Conservation (phyloP, 106 monocot genomes). For the Acorus gramineus region DNA sequence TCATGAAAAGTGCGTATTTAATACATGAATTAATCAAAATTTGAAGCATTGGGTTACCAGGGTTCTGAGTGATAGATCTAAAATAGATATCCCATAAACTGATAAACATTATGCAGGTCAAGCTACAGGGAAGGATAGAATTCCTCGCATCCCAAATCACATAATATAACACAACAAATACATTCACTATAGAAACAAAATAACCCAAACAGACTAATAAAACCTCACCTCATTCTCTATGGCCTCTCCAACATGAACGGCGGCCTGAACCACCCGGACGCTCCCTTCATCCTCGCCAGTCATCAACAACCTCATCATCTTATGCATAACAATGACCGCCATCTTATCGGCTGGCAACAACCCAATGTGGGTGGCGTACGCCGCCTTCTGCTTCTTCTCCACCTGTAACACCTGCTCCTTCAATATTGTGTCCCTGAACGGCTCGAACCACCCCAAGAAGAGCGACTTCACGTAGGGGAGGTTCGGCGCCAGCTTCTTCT, state of each 20-base stretch:
- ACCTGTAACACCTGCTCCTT: conserved; percentile 54
- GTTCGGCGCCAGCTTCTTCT: conserved; percentile 77
- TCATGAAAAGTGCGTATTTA: too few species aligned
- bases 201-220: background rate
- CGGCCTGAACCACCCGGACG: conserved; percentile 72
- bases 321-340: conserved; percentile 90
- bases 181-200: background rate
- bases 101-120: too few species aligned
- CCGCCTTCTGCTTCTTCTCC: conserved; percentile 45
- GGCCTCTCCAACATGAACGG: conserved; percentile 72
- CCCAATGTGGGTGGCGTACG: conserved; percentile 45
- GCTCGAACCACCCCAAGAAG: conserved; percentile 91
- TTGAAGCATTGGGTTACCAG: too few species aligned
- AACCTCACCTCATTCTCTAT: conserved; percentile 65
- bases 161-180: too few species aligned
- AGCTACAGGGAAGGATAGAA: too few species aligned
- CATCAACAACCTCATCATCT: conserved; percentile 88
- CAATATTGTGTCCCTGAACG: conserved; percentile 59
- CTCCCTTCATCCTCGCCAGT: conserved; percentile 54
- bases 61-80: too few species aligned
- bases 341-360: conserved; percentile 71
- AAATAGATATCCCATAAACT: too few species aligned
- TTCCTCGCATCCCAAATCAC: too few species aligned
- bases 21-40: too few species aligned
- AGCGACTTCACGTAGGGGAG: conserved; percentile 83